Evolutionary conservation across 768 basidiomycete species (phyloP).

Genomic region (Pulveroboletus sp.): DNA sequence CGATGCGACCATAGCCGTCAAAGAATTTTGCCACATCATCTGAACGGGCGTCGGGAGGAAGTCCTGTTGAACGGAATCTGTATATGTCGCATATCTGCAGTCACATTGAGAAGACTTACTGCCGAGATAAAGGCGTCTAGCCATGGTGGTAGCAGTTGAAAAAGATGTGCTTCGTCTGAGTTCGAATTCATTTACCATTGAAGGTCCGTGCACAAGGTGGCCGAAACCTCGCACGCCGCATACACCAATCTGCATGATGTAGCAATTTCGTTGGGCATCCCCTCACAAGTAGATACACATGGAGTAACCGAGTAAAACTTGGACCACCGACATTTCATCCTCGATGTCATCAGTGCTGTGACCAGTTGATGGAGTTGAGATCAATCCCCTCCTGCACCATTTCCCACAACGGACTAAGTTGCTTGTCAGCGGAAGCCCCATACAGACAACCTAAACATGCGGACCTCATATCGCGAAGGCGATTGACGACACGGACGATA

Average conservation of each 20-base stretch:
- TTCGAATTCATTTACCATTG: constrained; percentile 29
- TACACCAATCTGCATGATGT: not conserved
- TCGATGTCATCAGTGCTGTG: constrained; percentile 43
- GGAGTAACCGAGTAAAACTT: not conserved
- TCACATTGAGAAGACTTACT: constrained; percentile 42
- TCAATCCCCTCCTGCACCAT: constrained; percentile 99
- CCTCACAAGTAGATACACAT: constrained; percentile 6
- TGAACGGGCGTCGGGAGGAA: constrained; percentile 77
- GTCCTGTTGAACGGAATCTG: constrained; percentile 41
- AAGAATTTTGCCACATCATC: constrained; percentile 88
- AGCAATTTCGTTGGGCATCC: not conserved
- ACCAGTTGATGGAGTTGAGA: constrained; percentile 92
- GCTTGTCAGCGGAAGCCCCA: constrained; percentile 8
- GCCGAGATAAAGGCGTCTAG: constrained; percentile 82
- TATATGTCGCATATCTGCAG: constrained; percentile 6
- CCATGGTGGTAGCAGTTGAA: constrained; percentile 49
- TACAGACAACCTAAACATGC: constrained; percentile 15
- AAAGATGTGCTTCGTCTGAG: constrained; percentile 27
- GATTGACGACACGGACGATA: constrained; percentile 81
- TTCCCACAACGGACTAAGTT: constrained; percentile 87
- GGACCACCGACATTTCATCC: not conserved
- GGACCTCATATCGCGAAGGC: constrained; percentile 90
- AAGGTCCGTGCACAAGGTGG: constrained; percentile 26
- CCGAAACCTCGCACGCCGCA: constrained; percentile 16
- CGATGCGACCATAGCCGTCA: constrained; percentile 82